Conservation (phyloP, 1,284 basidiomycete species). For the Cronartium quercuum region DNA sequence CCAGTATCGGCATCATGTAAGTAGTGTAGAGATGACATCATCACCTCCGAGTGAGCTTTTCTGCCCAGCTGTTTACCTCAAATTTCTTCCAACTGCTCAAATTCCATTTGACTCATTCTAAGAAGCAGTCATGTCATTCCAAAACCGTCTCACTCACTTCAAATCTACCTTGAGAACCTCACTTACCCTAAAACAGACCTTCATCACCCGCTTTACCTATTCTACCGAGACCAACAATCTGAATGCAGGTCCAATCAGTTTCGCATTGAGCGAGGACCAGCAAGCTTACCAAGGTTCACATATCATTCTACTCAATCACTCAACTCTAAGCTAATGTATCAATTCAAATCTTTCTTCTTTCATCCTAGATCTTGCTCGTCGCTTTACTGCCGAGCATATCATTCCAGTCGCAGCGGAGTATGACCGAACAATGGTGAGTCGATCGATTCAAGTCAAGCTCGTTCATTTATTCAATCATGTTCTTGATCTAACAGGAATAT, state of each 20-base stretch:
- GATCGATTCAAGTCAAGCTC: background rate
- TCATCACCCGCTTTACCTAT: background rate
- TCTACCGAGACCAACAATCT: slow-evolving; percentile 1
- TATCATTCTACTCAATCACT: background rate
- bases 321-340: background rate
- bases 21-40: too few relatives aligned
- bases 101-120: background rate
- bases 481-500: slow-evolving; percentile 49
- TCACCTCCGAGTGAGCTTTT: too few relatives aligned
- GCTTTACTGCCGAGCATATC: slow-evolving; percentile 54
- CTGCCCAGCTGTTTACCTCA: too few relatives aligned
- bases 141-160: background rate
- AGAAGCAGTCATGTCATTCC: background rate
- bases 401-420: slow-evolving; percentile 54
- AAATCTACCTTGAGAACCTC: background rate
- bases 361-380: slow-evolving; percentile 52
- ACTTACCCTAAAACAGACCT: too few relatives aligned
- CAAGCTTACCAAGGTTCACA: slow-evolving; percentile 33
- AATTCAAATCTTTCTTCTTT: background rate
- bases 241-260: slow-evolving; percentile 26
- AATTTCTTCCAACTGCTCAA: too few relatives aligned
- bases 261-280: slow-evolving; percentile 33
- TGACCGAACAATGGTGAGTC: slow-evolving; percentile 52
- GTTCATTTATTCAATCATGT: background rate
- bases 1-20: too few relatives aligned